These are phyloP conservation scores for Syzygium jambos DNA, from an alignment of 345 rosid genomes.

Conservation along the genomic window DNA sequence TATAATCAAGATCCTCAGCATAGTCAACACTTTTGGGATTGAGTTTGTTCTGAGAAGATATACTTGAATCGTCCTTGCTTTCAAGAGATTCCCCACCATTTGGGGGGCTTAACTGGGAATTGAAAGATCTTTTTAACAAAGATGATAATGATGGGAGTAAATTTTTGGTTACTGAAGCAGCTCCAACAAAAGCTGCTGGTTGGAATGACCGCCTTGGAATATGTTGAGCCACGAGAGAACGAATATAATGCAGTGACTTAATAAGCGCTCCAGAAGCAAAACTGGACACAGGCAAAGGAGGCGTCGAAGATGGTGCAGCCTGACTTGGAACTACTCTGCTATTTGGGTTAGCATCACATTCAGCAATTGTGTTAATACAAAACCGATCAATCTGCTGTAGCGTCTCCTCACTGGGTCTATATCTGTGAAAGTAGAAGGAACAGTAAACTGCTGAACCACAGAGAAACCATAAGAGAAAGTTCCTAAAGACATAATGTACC, in stretches of 20 bases:
- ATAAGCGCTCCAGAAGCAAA: conserved; percentile 81
- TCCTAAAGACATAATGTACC: not conserved
- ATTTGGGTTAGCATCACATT: conserved; percentile 59
- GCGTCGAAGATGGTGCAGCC: conserved; percentile 25
- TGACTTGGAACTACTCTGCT: conserved; percentile 38
- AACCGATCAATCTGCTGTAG: conserved; percentile 83
- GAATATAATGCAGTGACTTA: conserved; percentile 91
- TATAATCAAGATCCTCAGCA: conserved; percentile 57
- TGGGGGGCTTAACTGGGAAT: conserved; percentile 67
- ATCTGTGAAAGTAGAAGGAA: conserved; percentile 45
- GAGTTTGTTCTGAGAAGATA: conserved; percentile 59
- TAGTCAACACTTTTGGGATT: conserved; percentile 51
- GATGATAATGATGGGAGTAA: conserved; percentile 71
- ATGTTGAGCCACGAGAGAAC: conserved; percentile 82
- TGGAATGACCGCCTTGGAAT: conserved; percentile 85
- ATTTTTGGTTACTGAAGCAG: conserved; percentile 68
- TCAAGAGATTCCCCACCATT: conserved; percentile 56
- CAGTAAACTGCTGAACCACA: not conserved
- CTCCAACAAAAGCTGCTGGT: conserved; percentile 82
- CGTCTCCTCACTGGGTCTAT: conserved; percentile 92
- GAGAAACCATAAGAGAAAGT: not conserved
- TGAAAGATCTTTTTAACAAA: conserved; percentile 77
- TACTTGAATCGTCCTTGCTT: conserved; percentile 45
- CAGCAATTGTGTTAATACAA: conserved; percentile 63
- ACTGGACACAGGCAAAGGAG: conserved; percentile 76